phyloP scores from a whole-genome alignment of 2,329 filamentous ascomycete species.

The Aureobasidium mangrovei region DNA sequence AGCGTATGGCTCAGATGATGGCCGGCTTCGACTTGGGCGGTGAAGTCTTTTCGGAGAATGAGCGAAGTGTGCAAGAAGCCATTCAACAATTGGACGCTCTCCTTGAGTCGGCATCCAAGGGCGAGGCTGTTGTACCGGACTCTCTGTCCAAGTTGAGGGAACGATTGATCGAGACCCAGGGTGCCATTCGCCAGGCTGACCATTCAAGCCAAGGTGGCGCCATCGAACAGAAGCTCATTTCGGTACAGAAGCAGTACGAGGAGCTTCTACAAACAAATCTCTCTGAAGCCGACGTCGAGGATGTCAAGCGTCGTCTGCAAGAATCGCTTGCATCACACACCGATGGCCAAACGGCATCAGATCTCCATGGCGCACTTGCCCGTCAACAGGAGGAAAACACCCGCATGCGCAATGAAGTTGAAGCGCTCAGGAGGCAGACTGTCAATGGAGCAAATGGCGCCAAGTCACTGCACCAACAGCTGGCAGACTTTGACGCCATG shows the following conservation, averaged over 20 bases:
- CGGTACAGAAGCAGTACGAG: conserved; percentile 76
- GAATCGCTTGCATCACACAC: conserved; percentile 68
- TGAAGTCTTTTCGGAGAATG: conserved; percentile 89
- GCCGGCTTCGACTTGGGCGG: conserved; percentile 91
- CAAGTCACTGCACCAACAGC: conserved; percentile 93
- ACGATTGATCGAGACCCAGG: conserved; percentile 79
- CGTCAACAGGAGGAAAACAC: conserved; percentile 75
- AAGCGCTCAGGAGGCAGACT: conserved; percentile 67
- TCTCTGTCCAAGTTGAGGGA: conserved; percentile 69
- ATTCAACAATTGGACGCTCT: conserved; percentile 76
- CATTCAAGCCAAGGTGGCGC: conserved; percentile 63
- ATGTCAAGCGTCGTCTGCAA: conserved; percentile 71
- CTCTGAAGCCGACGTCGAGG: conserved; percentile 67
- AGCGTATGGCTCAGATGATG: conserved; percentile 99
- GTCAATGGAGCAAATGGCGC: conserved; percentile 52
- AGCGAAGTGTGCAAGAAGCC: conserved; percentile 71
- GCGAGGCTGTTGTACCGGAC: conserved; percentile 68
- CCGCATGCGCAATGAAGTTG: conserved; percentile 70
- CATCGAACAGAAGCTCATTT: conserved; percentile 66
- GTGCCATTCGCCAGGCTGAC: conserved; percentile 86
- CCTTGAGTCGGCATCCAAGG: conserved; percentile 58
- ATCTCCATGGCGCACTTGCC: conserved; percentile 65
- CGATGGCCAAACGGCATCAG: conserved; percentile 57
- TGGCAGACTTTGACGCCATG: conserved; percentile 98
- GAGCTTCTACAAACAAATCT: conserved; percentile 72